Conservation (phyloP, 2,329 filamentous ascomycete genomes). For the Neospermospora avenae region DNA sequence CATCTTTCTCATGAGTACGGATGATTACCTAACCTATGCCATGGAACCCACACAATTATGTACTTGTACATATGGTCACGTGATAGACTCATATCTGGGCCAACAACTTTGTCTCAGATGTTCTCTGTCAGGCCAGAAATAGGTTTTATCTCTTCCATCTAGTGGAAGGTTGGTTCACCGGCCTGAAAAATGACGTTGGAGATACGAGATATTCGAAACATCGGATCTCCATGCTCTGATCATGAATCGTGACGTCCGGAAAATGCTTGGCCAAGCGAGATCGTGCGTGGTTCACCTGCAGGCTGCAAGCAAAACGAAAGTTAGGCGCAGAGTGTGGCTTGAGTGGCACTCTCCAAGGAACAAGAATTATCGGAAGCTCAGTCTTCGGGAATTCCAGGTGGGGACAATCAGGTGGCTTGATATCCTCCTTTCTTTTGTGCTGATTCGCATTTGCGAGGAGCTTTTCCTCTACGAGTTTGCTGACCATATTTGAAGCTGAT, state of each 20-base stretch:
- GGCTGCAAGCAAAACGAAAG: background rate
- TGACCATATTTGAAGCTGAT: background rate
- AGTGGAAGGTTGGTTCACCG: background rate
- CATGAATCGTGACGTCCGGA: constrained; percentile 1
- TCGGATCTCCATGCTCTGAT: background rate
- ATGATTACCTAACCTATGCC: too few species aligned
- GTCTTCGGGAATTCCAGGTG: background rate
- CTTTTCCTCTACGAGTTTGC: background rate
- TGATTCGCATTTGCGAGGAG: background rate
- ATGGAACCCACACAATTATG: too few species aligned
- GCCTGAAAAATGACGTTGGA: background rate
- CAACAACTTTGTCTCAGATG: background rate
- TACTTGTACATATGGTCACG: too few species aligned
- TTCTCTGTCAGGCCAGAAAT: background rate
- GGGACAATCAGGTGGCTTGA: background rate
- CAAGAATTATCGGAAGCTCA: background rate
- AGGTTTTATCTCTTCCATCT: background rate
- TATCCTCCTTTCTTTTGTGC: background rate
- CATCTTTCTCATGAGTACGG: too few species aligned
- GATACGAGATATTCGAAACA: background rate
- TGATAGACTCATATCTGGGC: background rate
- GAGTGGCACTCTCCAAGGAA: background rate
- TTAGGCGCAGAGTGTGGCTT: constrained; percentile 2
- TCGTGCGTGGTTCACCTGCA: background rate
- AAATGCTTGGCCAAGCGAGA: background rate